A percentile compares a stretch with the other conserved stretches of the same genome.
Evolutionary conservation across 2,329 filamentous ascomycete genomes (phyloP).

Genomic region (Penicillium oxalicum): DNA sequence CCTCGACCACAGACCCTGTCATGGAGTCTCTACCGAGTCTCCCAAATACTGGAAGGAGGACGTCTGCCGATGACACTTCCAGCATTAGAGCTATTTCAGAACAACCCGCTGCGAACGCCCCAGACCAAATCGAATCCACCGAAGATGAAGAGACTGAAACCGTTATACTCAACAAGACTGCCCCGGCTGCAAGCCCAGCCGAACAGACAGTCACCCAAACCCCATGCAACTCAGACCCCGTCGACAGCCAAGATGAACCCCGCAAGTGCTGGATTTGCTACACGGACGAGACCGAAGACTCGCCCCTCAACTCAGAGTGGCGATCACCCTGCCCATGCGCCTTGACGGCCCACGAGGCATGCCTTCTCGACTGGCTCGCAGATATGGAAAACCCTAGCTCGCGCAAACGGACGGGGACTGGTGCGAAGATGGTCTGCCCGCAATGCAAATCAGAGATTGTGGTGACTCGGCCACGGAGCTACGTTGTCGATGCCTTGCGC

Average conservation of each 20-base stretch:
- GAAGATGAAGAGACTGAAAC: constrained; percentile 29
- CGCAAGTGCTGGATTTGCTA: constrained; percentile 66
- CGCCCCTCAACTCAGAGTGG: constrained; percentile 60
- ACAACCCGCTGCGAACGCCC: constrained; percentile 3
- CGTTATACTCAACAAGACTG: constrained; percentile 25
- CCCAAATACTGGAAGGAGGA: constrained; percentile 24
- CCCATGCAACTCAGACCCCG: constrained; percentile 9
- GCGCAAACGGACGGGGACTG: constrained; percentile 43
- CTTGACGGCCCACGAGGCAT: constrained; percentile 82
- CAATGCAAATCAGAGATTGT: constrained; percentile 81
- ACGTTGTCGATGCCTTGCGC: constrained; percentile 62
- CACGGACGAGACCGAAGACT: constrained; percentile 58
- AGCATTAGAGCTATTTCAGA: constrained; percentile 13
- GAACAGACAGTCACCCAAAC: constrained; percentile 14
- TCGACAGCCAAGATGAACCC: constrained; percentile 29
- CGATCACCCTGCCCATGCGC: constrained; percentile 86
- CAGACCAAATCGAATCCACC: constrained; percentile 12
- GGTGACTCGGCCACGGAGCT: constrained; percentile 67
- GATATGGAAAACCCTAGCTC: constrained; percentile 66
- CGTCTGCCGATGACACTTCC: constrained; percentile 22
- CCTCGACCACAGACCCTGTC: constrained; percentile 4
- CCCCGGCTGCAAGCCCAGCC: constrained; percentile 12
- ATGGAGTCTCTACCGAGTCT: constrained; percentile 35
- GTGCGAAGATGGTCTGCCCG: constrained; percentile 69
- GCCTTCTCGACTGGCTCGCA: constrained; percentile 87